phyloP scores from a whole-genome alignment of 768 basidiomycete species.

The Russula ochroleuca region DNA sequence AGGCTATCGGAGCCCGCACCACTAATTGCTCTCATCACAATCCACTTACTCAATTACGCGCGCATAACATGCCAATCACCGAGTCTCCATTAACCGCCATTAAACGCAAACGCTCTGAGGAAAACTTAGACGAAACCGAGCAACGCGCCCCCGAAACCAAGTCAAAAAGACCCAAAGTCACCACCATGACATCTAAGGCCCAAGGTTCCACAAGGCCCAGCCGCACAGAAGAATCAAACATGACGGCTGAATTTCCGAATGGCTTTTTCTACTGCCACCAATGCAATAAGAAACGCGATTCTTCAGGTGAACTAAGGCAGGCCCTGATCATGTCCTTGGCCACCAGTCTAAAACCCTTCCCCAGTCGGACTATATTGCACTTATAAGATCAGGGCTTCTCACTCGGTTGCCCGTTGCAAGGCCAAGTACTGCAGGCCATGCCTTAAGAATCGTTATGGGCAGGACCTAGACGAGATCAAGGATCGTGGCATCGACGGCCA shows the following conservation, averaged over 20 bases:
- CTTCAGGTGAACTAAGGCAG: slow-evolving; percentile 38
- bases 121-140: slow-evolving; percentile 3
- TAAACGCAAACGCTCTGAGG: slow-evolving; percentile 32
- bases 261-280: slow-evolving; percentile 64
- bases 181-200: slow-evolving; percentile 35
- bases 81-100: slow-evolving; percentile 13
- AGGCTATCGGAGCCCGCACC: slow-evolving; percentile 26
- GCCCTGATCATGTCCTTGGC: not conserved
- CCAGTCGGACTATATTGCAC: slow-evolving; percentile 42
- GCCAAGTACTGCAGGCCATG: slow-evolving; percentile 62
- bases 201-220: slow-evolving; percentile 12
- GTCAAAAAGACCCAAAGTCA: slow-evolving; percentile 44
- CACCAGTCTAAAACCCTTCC: slow-evolving; percentile 7
- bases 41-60: slow-evolving; percentile 28
- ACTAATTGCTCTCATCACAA: slow-evolving; percentile 17
- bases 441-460: slow-evolving; percentile 63
- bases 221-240: slow-evolving; percentile 12
- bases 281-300: slow-evolving; percentile 59
- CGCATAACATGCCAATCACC: slow-evolving; percentile 26
- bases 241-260: slow-evolving; percentile 35
- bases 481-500: slow-evolving; percentile 18
- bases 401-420: slow-evolving; percentile 45
- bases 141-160: slow-evolving; percentile 6
- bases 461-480: slow-evolving; percentile 44
- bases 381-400: slow-evolving; percentile 27